Evolutionary conservation across 768 basidiomycete species (phyloP), one percentile per base, ranked within the genome.

Genomic region (Symmetrospora coprosmae): DNA sequence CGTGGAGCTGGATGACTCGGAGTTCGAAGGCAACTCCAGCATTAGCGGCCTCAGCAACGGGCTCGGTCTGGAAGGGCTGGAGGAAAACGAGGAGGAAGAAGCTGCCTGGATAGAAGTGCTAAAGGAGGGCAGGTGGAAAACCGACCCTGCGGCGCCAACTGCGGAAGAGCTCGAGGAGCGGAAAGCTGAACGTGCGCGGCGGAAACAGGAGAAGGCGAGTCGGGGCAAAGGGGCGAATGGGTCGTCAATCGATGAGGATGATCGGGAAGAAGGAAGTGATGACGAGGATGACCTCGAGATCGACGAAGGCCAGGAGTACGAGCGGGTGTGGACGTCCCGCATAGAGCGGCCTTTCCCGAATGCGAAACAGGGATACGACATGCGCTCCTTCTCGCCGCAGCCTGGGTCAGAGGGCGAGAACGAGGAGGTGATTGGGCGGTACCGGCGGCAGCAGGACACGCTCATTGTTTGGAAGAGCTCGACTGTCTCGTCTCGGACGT

Each of bases 381-480:
- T 38, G 34, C 64, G 19, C 50, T 47, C 47, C 33, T 27, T 34
- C 28, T 52, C 50, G 33, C 47, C 64, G 62, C 60, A 14, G 39
- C 60, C 59, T 37, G 33, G 45, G 5, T n/a, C 41, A 6, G 55
- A 39, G 25, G 48, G 46, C n/a, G 63, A 45, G 49, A 62, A 51
- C 43, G 48, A 46, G 60, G 34, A 62, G 35, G 63, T 30, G 46
- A 11, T 64, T 34, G 49, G 43, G 17, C 27, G 62, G n/a, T 66
- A 66, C n/a, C 60, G 62, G 47, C 40, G 66, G 19, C 61, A 66
- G 34, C 64, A 73, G 91, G 92, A 96, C 70, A 99, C 94, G 13
- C 79, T 99, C 47, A 96, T 99, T 67, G 92, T 96, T 19, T 99
- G 94, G 94, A 97, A 92, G 2, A 43, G 41, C 4, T 43, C 55